Base-by-base conservation (phyloP, 805 yeast genomes). In the Pichia nanzhaoensis region DNA sequence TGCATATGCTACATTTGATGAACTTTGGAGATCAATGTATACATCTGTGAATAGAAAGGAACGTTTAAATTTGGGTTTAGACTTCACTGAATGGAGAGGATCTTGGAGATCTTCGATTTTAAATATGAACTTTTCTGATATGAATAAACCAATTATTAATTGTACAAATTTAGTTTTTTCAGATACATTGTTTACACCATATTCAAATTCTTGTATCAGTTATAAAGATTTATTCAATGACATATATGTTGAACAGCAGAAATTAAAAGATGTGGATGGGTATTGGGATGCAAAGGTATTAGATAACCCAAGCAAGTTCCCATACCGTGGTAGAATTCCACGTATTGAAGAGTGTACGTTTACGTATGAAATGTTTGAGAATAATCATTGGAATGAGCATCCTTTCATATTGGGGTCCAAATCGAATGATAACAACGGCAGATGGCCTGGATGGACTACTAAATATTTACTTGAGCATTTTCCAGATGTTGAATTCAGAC, bases 131-230 rank as follows among this genome's bases (percentile, higher is more conserved):
- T 56, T 13, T 5, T 14, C 52, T n/a, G n/a, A n/a, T n/a, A n/a
- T n/a, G 8, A 48, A 42, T 4, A 55, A 50, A 7, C 45, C 64
- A 12, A 60, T 59, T 24, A 52, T 80, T 7, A 71, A 72, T 47
- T 62, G 80, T 20, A 65, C 73, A 48, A 41, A 34, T 2, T 54
- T 78, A 28, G 54, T 88, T 3, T 86, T 82, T 58, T 84, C 95
- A 0, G 96, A 89, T 57, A 53, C 76, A n/a, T 61, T 90, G 13
- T 89, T 81, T 60, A 70, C 93, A 41, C 96, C 96, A 3, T 88
- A 75, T 55, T 93, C 86, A 56, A 82, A 93, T 51, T 72, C 95
- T 1, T 84, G 82, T 51, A 69, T 86, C 17, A 73, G 84, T 56
- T 85, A 84, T 59, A 52, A 59, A 4, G 57, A 62, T 21, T 55